A percentile compares a stretch with the other conserved stretches of the same genome.
phyloP scores from a whole-genome alignment of 495 filamentous ascomycete species.

The Aspergillus nanangensis region DNA sequence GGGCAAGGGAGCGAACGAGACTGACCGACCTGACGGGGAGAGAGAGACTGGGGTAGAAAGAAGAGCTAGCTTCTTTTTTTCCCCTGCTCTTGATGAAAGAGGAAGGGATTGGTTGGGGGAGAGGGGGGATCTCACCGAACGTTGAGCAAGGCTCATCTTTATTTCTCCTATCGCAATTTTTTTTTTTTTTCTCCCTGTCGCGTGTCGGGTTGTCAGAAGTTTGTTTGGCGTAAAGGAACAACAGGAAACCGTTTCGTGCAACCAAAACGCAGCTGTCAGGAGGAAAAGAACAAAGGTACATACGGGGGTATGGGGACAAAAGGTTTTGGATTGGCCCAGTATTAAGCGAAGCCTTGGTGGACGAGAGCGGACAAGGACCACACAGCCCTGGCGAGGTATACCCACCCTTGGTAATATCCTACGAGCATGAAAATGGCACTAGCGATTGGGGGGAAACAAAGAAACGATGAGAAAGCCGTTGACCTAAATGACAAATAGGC shows the following conservation, averaged over 20 bases:
- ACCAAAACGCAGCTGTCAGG: slow-evolving; percentile 15
- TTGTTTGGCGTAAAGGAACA: slow-evolving; percentile 20
- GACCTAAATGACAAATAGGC: no score
- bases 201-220: slow-evolving; percentile 17
- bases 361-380: no score
- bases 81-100: background rate
- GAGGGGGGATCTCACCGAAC: background rate
- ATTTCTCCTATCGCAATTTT: background rate
- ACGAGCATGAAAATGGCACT: no score
- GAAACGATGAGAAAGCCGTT: no score
- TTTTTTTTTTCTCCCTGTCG: slow-evolving; percentile 2
- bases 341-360: no score
- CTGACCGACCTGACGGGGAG: no score
- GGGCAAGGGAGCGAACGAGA: no score
- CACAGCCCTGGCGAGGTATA: no score
- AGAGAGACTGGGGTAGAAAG: no score
- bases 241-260: slow-evolving; percentile 24
- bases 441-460: no score
- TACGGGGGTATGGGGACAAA: background rate
- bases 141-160: background rate
- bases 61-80: no score
- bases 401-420: no score
- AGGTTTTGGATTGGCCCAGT: slow-evolving; percentile 1
- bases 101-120: slow-evolving; percentile 7
- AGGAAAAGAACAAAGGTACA: slow-evolving; percentile 3